Conservation (phyloP, 305 asterid genomes). For the Striga hermonthica region DNA sequence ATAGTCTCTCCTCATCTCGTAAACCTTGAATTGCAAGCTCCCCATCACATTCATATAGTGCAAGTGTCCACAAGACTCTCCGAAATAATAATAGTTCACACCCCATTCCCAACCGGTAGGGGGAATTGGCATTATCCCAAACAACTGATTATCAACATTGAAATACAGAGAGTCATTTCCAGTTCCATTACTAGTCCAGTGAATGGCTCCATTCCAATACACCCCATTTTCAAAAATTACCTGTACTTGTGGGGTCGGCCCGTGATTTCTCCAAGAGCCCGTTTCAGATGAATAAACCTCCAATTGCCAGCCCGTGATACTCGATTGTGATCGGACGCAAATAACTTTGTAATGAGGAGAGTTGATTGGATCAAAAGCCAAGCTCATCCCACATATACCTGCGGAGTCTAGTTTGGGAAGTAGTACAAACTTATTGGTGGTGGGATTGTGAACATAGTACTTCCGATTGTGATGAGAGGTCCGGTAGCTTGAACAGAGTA, state of each 20-base stretch:
- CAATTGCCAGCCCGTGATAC: not conserved
- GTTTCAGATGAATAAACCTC: not conserved
- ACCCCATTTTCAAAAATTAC: not conserved
- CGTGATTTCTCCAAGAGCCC: not conserved
- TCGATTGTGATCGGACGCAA: not conserved
- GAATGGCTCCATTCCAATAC: not conserved
- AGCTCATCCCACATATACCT: not conserved
- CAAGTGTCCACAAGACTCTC: not conserved
- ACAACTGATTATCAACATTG: not conserved
- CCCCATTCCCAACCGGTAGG: not conserved
- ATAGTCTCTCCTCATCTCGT: conserved; percentile 17
- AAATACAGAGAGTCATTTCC: not conserved
- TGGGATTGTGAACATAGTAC: conserved; percentile 3
- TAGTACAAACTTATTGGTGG: not conserved
- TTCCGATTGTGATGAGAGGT: not conserved
- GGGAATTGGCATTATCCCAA: not conserved
- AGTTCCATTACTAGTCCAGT: not conserved
- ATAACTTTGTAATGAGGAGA: conserved; percentile 1
- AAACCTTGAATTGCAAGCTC: conserved; percentile 24
- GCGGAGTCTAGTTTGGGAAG: not conserved
- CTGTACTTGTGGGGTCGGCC: not conserved
- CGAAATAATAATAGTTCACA: not conserved
- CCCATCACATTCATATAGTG: not conserved
- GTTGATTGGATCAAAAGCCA: not conserved
- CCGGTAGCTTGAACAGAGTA: conserved; percentile 2